These are phyloP conservation scores for Leucoagaricus sp. DNA, from an alignment of 1,284 basidiomycete genomes.

Conservation along the genomic window DNA sequence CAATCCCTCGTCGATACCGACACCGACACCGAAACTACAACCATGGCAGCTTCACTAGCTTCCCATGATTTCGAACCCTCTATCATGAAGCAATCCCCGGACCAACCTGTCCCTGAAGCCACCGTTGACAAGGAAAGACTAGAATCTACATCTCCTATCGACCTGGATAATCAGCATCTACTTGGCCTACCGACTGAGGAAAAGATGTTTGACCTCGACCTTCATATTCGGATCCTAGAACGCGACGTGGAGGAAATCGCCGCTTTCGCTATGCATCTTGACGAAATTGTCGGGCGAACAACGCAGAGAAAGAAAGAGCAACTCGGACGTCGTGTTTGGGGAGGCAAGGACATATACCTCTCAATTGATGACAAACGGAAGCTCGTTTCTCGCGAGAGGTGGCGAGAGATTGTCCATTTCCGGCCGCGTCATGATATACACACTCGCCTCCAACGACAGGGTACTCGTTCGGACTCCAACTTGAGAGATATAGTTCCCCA, in stretches of 20 bases:
- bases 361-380: constrained; percentile 20
- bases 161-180: constrained; percentile 31
- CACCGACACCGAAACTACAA: not conserved
- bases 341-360: constrained; percentile 55
- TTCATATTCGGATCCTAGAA: constrained; percentile 56
- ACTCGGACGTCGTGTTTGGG: constrained; percentile 71
- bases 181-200: constrained; percentile 20
- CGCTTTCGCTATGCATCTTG: constrained; percentile 41
- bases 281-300: constrained; percentile 49
- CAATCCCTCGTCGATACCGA: constrained; percentile 3
- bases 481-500: not conserved
- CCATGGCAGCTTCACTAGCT: constrained; percentile 2
- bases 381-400: constrained; percentile 28
- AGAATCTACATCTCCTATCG: constrained; percentile 35
- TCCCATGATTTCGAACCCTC: not conserved
- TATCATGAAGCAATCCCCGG: not conserved
- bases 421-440: constrained; percentile 19
- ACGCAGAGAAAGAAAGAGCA: constrained; percentile 65
- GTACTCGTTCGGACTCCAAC: not conserved
- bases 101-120: not conserved
- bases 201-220: constrained; percentile 52
- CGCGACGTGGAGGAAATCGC: constrained; percentile 54
- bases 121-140: no score
- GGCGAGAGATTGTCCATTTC: constrained; percentile 37
- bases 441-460: not conserved